Evolutionary conservation across 176 grass and related monocot genomes (phyloP).

Genomic region (Cenchrus americanus): DNA sequence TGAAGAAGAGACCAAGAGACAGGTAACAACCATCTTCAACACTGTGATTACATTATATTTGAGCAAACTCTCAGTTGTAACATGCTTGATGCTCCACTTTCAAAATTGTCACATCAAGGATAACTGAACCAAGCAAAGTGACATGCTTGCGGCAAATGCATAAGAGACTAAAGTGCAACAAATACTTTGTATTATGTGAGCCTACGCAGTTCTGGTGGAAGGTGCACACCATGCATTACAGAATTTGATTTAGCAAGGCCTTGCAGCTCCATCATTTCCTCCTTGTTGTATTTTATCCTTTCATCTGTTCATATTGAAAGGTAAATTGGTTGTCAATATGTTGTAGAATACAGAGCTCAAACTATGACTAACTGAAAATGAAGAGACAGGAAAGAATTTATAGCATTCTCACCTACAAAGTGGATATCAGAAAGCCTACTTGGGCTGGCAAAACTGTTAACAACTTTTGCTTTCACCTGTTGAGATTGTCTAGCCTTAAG

Average conservation of each 20-base stretch:
- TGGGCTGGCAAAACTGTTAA: slow-evolving; percentile 18
- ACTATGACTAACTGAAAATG: slow-evolving; percentile 16
- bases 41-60: not conserved
- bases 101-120: slow-evolving; percentile 14
- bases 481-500: slow-evolving; percentile 34
- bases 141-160: slow-evolving; percentile 8
- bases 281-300: slow-evolving; percentile 72
- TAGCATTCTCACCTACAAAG: slow-evolving; percentile 64
- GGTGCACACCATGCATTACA: not conserved
- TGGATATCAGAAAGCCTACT: slow-evolving; percentile 21
- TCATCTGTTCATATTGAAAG: slow-evolving; percentile 61
- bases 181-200: slow-evolving; percentile 22
- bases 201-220: slow-evolving; percentile 57
- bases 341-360: slow-evolving; percentile 9
- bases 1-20: not conserved
- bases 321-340: slow-evolving; percentile 15
- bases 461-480: slow-evolving; percentile 42
- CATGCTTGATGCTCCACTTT: not conserved
- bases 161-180: slow-evolving; percentile 19
- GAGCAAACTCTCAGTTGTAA: not conserved
- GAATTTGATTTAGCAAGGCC: slow-evolving; percentile 27
- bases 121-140: not conserved
- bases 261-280: slow-evolving; percentile 73
- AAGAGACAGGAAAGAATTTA: not conserved
- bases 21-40: not conserved